These are phyloP conservation scores for Maudiozyma humilis DNA, from an alignment of 1,139 yeast species.

Conservation along the genomic window DNA sequence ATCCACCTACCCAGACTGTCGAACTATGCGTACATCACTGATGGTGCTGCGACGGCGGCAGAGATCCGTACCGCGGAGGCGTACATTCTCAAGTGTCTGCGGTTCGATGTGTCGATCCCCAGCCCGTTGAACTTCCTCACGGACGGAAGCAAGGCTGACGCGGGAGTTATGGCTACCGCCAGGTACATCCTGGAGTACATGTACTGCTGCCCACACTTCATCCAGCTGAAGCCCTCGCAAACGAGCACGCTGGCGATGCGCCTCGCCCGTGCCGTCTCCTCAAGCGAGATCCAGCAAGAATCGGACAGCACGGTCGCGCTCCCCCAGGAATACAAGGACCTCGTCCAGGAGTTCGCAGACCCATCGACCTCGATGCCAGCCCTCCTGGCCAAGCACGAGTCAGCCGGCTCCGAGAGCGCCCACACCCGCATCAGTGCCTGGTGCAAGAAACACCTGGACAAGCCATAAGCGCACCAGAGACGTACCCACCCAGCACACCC, in stretches of 20 bases:
- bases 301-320: constrained; percentile 17
- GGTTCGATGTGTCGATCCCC: constrained; percentile 80
- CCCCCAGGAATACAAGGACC: constrained; percentile 15
- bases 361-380: constrained; percentile 29
- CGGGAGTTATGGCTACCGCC: constrained; percentile 72
- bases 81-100: constrained; percentile 63
- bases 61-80: constrained; percentile 85
- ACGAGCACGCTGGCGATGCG: constrained; percentile 93
- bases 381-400: constrained; percentile 19
- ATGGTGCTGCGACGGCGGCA: constrained; percentile 69
- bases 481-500: too few species aligned
- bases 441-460: too few species aligned
- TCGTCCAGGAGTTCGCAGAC: constrained; percentile 24
- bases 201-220: constrained; percentile 71
- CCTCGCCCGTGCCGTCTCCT: constrained; percentile 54
- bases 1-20: constrained; percentile 84
- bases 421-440: constrained; percentile 15
- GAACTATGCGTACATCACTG: constrained; percentile 86
- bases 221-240: constrained; percentile 69
- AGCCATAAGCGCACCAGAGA: too few species aligned
- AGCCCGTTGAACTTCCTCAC: constrained; percentile 91
- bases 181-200: constrained; percentile 81
- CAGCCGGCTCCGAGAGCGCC: constrained; percentile 15
- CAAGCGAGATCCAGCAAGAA: constrained; percentile 35
- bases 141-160: constrained; percentile 72